A percentile compares a stretch with the other conserved stretches of the same genome.
phyloP scores from a whole-genome alignment of 1,139 yeast genomes.

The Candida pseudoviswanathii region DNA sequence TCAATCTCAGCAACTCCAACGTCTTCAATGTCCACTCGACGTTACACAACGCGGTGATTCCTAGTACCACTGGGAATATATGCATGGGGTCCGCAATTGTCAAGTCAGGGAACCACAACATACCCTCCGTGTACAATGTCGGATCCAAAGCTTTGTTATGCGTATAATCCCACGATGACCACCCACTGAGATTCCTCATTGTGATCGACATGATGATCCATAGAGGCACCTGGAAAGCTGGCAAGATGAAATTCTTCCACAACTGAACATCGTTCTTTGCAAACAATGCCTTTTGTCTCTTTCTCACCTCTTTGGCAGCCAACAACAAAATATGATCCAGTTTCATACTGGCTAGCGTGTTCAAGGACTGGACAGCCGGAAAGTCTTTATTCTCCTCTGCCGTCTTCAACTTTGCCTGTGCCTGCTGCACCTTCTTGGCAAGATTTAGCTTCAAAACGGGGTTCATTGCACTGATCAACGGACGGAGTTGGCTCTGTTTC shows the following conservation, averaged over 20 bases:
- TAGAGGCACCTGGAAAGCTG: conserved; percentile 82
- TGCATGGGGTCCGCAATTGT: conserved; percentile 64
- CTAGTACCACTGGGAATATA: conserved; percentile 68
- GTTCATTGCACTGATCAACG: conserved; percentile 70
- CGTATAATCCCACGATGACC: conserved; percentile 56
- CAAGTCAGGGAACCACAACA: conserved; percentile 62
- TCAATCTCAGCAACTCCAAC: conserved; percentile 49
- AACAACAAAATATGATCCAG: conserved; percentile 77
- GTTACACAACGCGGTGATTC: conserved; percentile 69
- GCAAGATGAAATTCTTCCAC: conserved; percentile 78
- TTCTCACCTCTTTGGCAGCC: conserved; percentile 75
- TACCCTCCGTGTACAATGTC: conserved; percentile 54
- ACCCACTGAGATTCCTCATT: conserved; percentile 74
- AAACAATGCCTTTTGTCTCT: conserved; percentile 70
- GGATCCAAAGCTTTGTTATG: conserved; percentile 56
- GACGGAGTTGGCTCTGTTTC: conserved; percentile 68
- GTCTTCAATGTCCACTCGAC: conserved; percentile 74
- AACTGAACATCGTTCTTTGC: conserved; percentile 67
- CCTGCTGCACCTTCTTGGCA: conserved; percentile 55
- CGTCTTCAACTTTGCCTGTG: conserved; percentile 31
- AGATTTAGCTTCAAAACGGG: conserved; percentile 75
- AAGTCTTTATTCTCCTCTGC: conserved; percentile 11
- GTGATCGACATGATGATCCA: conserved; percentile 82
- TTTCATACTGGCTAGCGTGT: conserved; percentile 52
- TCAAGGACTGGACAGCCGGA: conserved; percentile 14